phyloP scores from a whole-genome alignment of 371 early-diverging fungal genomes.

The Amoeboaphelidium protococcarum region DNA sequence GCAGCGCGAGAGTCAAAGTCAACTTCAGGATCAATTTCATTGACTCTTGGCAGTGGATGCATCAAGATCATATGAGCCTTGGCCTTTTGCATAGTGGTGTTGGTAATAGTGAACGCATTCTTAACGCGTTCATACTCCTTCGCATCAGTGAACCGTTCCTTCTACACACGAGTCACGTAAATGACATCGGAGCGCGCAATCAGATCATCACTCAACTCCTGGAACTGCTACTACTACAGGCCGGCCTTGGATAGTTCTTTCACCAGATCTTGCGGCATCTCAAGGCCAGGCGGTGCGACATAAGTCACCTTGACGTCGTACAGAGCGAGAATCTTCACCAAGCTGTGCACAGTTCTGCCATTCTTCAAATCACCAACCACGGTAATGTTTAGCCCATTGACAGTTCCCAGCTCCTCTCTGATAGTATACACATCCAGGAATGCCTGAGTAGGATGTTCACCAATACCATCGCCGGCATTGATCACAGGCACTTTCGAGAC shows the following conservation, averaged over 20 bases:
- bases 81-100: conserved; percentile 46
- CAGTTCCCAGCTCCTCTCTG: conserved; percentile 59
- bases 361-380: conserved; percentile 88
- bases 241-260: conserved; percentile 35
- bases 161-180: conserved; percentile 88
- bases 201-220: conserved; percentile 14
- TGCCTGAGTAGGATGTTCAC: conserved; percentile 94
- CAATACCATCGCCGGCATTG: conserved; percentile 88
- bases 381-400: conserved; percentile 78
- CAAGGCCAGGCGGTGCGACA: conserved; percentile 50
- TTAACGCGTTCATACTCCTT: conserved; percentile 53
- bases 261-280: conserved; percentile 66
- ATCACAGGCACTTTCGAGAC: conserved; percentile 69
- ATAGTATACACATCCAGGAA: conserved; percentile 85
- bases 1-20: conserved; percentile 89
- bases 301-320: conserved; percentile 84
- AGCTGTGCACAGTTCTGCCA: conserved; percentile 87
- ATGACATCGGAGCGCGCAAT: conserved; percentile 74
- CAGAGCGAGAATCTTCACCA: conserved; percentile 52
- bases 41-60: conserved; percentile 88
- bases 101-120: conserved; percentile 58
- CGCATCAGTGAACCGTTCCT: conserved; percentile 57
- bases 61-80: conserved; percentile 88
- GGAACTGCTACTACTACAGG: conserved; percentile 25
- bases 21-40: conserved; percentile 84